Percentiles rank a stretch among this genome's conserved stretches.
These are phyloP conservation scores for Pleurotus tuber-regium DNA, from an alignment of 768 basidiomycete species.

Conservation along the genomic window DNA sequence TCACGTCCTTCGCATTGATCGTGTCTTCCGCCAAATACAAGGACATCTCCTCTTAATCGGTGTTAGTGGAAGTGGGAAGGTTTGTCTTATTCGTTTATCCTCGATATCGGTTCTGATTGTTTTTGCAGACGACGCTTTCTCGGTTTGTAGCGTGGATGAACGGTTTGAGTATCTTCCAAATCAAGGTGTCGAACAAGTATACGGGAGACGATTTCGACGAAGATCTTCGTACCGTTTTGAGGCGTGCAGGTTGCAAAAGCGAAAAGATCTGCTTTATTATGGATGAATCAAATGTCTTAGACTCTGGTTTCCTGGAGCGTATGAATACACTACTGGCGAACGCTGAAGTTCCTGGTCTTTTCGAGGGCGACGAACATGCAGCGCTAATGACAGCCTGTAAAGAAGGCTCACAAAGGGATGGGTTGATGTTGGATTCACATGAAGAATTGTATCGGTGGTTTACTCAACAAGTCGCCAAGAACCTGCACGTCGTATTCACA, in stretches of 20 bases:
- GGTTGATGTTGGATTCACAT: conserved; percentile 95
- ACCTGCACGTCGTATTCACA: conserved; percentile 97
- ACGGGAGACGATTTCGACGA: conserved; percentile 99
- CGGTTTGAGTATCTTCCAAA: conserved; percentile 97
- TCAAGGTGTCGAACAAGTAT: conserved; percentile 99
- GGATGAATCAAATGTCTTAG: conserved; percentile 99
- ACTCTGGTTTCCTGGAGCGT: conserved; percentile 98
- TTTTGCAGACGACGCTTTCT: conserved; percentile 84
- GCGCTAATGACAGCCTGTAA: conserved; percentile 99
- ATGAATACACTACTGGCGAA: conserved; percentile 99
- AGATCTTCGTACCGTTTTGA: conserved; percentile 91
- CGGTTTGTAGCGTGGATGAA: conserved; percentile 99
- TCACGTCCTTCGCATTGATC: conserved; percentile 95
- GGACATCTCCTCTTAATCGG: conserved; percentile 96
- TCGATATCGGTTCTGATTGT: conserved; percentile 16
- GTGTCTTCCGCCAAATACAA: conserved; percentile 98
- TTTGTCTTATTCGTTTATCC: conserved; percentile 29
- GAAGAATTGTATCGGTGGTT: conserved; percentile 99
- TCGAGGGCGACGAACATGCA: conserved; percentile 98
- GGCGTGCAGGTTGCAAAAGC: conserved; percentile 95
- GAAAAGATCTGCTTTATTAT: conserved; percentile 99
- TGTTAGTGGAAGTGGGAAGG: conserved; percentile 98
- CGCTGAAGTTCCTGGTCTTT: conserved; percentile 99
- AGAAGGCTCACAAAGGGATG: conserved; percentile 98
- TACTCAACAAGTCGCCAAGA: conserved; percentile 96